Base-by-base conservation (phyloP, 1,284 basidiomycete genomes). In the Rhodotorula glutinis region DNA sequence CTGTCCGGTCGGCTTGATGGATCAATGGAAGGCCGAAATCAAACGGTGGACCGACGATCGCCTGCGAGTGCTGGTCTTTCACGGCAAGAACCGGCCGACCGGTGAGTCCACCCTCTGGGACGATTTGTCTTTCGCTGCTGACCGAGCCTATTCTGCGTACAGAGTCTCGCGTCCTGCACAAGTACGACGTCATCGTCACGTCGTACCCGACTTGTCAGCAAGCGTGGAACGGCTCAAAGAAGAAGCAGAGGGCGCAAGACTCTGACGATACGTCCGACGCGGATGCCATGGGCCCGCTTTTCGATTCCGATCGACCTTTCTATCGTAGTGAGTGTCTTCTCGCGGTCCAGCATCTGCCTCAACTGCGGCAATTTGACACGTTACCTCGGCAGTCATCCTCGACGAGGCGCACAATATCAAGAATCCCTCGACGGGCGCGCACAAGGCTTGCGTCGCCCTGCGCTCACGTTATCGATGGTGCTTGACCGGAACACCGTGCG, bases 391-490 rank as follows among this genome's bases (percentile, higher is more conserved):
- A 25, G 44, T 54, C 16, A 70, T 58, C 53, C 57, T 70, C 41
- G 93, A 97, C 76, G 95, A 98, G 78, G 95, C 95, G 0, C 95
- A 98, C 77, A 93, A 90, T 75, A 98, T 98, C 82, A 98, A 98
- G 83, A 96, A 97, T 76, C 83, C 86, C 66, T 88, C 84, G 43
- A 91, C 94, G 0, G 90, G 92, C 77, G 62, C 47, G 52, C 66
- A 76, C 1, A 82, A 87, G 52, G 92, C 91, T 0, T 94, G 92
- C 67, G 90, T 86, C 66, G 88, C 83, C 1, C 82, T 98, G 16
- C 80, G 87, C 46, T 84, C 85, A 17, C 90, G 90, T 76, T 93
- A 85, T 77, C 84, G 91, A 55, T 80, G 79, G 79, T 78, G 76
- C 62, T 72, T 81, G 53, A 78, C 79, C 1, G 80, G 80, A 23